Evolutionary conservation across 805 yeast genomes (phyloP).

Genomic region (Pichia phayaonensis): DNA sequence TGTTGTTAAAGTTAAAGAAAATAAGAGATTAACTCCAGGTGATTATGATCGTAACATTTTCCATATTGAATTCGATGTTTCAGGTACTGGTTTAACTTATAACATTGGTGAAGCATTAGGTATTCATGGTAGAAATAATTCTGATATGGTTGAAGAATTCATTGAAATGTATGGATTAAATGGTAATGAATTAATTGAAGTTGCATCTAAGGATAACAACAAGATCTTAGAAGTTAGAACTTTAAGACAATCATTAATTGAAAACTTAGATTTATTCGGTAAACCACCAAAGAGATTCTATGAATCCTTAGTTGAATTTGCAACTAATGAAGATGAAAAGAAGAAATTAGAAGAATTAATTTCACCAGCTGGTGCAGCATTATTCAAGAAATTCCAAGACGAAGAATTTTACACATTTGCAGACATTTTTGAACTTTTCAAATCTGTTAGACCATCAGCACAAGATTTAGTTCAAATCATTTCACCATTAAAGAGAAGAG

Average conservation of each 20-base stretch:
- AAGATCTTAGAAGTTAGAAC: constrained; percentile 64
- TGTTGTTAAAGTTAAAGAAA: constrained; percentile 83
- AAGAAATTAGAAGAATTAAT: constrained; percentile 54
- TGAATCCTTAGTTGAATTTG: constrained; percentile 69
- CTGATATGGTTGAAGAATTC: constrained; percentile 58
- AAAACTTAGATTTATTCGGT: constrained; percentile 82
- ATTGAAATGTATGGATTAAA: constrained; percentile 64
- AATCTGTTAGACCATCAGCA: constrained; percentile 71
- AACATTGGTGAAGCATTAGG: constrained; percentile 97
- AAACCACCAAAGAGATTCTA: constrained; percentile 94
- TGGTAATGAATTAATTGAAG: constrained; percentile 59
- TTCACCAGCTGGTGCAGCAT: constrained; percentile 75
- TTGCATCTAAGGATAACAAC: constrained; percentile 60
- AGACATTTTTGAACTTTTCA: constrained; percentile 73
- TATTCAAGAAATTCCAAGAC: constrained; percentile 77
- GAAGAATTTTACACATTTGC: constrained; percentile 74
- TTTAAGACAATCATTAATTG: constrained; percentile 69
- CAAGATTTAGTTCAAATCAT: constrained; percentile 64
- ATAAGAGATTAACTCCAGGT: constrained; percentile 81
- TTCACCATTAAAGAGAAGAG: constrained; percentile 91
- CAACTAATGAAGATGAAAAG: constrained; percentile 62
- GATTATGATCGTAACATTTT: constrained; percentile 92
- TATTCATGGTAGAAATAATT: constrained; percentile 80
- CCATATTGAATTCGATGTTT: constrained; percentile 89
- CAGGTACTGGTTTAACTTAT: constrained; percentile 85